These are phyloP conservation scores for Sporisorium reilianum DNA, from an alignment of 1,284 basidiomycete genomes.

Conservation along the genomic window DNA sequence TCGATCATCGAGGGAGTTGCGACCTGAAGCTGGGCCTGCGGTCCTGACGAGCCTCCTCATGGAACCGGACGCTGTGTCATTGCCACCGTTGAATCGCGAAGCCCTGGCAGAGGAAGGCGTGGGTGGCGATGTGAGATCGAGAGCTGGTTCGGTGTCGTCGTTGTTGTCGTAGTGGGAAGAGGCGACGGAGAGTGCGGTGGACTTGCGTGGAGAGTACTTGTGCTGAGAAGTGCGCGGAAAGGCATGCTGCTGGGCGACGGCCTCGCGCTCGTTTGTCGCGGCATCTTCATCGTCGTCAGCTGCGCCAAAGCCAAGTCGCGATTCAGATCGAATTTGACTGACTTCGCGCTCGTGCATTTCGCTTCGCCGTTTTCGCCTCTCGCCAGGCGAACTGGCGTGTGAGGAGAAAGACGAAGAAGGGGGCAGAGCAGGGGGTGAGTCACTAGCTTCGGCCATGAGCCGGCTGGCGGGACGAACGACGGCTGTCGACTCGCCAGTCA, in stretches of 20 bases:
- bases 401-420: constrained; percentile 27
- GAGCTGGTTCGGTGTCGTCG: constrained; percentile 4
- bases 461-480: constrained; percentile 4
- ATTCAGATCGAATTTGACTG: constrained; percentile 54
- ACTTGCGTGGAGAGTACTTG: constrained; percentile 51
- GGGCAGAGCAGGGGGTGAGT: constrained; percentile 19
- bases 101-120: constrained; percentile 17
- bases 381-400: constrained; percentile 15
- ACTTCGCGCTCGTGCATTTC: constrained; percentile 55
- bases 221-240: constrained; percentile 28
- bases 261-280: constrained; percentile 1
- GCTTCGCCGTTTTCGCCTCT: constrained; percentile 37
- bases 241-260: constrained; percentile 8
- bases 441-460: not conserved
- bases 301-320: constrained; percentile 31
- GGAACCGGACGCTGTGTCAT: constrained; percentile 27
- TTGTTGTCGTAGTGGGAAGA: constrained; percentile 27
- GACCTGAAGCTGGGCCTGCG: constrained; percentile 24
- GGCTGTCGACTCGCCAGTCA: constrained; percentile 1
- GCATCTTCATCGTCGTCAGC: constrained; percentile 24
- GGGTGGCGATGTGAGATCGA: constrained; percentile 6
- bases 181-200: constrained; percentile 27
- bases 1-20: constrained; percentile 26
- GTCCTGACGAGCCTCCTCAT: constrained; percentile 23
- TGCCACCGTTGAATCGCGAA: constrained; percentile 16